These are phyloP conservation scores for Cutaneotrichosporon sp. DNA, from an alignment of 1,284 basidiomycete species.

Conservation along the genomic window DNA sequence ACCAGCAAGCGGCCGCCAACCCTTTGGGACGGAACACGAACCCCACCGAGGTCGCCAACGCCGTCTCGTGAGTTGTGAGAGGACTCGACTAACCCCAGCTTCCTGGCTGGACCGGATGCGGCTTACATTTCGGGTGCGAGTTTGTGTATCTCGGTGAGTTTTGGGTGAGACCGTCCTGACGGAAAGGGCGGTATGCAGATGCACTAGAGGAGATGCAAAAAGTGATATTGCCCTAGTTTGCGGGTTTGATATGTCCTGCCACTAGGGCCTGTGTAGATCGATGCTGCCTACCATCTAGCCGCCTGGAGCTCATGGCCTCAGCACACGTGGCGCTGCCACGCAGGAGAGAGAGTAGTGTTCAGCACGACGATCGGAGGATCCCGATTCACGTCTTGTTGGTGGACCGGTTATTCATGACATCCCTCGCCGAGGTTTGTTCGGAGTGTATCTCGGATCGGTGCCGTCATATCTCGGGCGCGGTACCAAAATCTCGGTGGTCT, in stretches of 20 bases:
- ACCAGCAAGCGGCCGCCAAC: neutral
- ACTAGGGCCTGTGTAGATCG: no score
- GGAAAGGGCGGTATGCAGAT: constrained; percentile 6
- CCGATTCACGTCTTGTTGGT: no score
- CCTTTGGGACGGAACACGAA: constrained; percentile 13
- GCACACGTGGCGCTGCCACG: neutral
- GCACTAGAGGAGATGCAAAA: constrained; percentile 6
- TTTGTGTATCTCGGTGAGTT: constrained; percentile 25
- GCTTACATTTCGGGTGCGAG: constrained; percentile 20
- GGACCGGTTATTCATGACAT: no score
- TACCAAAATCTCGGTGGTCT: neutral
- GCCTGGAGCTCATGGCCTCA: neutral
- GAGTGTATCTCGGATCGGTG: neutral
- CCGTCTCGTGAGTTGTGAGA: constrained; percentile 4
- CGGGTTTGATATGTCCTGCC: no score
- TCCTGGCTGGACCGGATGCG: constrained; percentile 24
- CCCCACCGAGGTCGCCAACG: constrained; percentile 8
- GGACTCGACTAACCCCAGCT: constrained; percentile 3
- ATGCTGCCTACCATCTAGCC: neutral
- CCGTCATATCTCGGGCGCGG: neutral
- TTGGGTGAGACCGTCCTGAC: neutral
- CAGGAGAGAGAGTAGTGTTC: neutral
- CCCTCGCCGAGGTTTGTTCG: neutral
- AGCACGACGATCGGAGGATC: no score
- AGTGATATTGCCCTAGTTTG: neutral